phyloP scores from a whole-genome alignment of 1,284 basidiomycete genomes.

The Butyriboletus appendiculatus region DNA sequence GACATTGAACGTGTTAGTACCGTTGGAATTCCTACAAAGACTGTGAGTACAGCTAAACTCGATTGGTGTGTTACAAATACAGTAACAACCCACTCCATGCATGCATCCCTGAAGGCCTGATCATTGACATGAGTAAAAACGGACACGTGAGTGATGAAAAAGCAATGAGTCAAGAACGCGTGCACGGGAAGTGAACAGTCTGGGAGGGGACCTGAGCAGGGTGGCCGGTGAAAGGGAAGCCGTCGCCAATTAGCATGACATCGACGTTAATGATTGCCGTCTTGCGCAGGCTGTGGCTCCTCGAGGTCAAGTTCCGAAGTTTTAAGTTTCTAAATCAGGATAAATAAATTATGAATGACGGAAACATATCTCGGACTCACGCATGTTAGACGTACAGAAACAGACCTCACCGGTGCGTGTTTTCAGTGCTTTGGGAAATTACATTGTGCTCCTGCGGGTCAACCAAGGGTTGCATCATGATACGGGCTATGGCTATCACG shows the following conservation, averaged over 20 bases:
- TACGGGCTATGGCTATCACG: conserved; percentile 3
- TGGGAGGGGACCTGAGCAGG: conserved; percentile 41
- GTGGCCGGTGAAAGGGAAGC: not conserved
- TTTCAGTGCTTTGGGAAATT: not conserved
- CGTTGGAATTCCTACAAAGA: not conserved
- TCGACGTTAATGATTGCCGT: not conserved
- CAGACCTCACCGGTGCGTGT: conserved; percentile 1
- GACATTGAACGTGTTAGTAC: no score
- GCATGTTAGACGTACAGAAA: conserved; percentile 1
- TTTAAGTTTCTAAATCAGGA: not conserved
- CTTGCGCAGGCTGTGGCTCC: not conserved
- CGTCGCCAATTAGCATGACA: conserved; percentile 9
- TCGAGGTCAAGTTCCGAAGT: not conserved
- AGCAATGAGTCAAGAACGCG: not conserved
- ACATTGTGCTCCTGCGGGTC: not conserved
- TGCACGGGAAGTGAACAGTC: conserved; percentile 33
- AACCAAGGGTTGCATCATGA: not conserved
- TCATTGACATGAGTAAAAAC: not conserved
- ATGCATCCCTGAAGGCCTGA: no score
- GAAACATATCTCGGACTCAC: not conserved
- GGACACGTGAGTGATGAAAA: not conserved
- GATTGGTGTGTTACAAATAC: no score
- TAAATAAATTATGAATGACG: not conserved
- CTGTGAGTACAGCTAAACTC: no score
- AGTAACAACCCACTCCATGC: not conserved